Evolutionary conservation across 2,329 filamentous ascomycete species (phyloP), one percentile per base, ranked within the genome.

Genomic region (Phaeoacremonium minimum): DNA sequence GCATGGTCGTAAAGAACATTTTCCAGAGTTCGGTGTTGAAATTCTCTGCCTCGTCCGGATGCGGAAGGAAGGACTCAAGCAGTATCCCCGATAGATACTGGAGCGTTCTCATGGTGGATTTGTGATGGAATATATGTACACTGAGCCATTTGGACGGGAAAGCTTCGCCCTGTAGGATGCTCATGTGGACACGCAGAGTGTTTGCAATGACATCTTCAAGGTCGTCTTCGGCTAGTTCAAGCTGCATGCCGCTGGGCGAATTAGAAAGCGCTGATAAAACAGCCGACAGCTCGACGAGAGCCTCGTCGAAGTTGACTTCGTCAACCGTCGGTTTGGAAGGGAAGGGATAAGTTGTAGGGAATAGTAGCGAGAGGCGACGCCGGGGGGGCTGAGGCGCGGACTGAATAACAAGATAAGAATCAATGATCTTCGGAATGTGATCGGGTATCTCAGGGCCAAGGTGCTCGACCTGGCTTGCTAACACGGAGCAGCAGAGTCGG

Each of bases 21-120:
- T 91, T 90, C 93, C 93, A 98, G 11, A 97, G 67, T 39, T 94
- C 87, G 9, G 88, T 96, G 53, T 94, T 89, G 60, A 97, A 98
- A 11, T 73, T 76, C 52, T 96, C 91, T 1, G 89, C 88, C 47
- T 96, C 87, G 46, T 97, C 93, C 0, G 91, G 87, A 30, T 91
- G 73, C 0, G 94, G 93, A 3, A 98, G 68, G 53, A 91, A 91
- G 0, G 78, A 83, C 26, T 91, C 83, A n/a, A 89, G 73, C 41
- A 98, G 66, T 9, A 95, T 82, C 31, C 78, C 73, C 7, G 85
- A 84, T 7, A 97, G 67, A 49, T 93, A 88, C 52, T 95, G 85
- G 20, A 98, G 67, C 7, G 84, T 87, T 38, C 80, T 81, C 74
- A 97, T 87, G 2, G 87, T 87, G 14, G 89, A 91, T 53, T 88